Conservation (phyloP, 331 rosid species). For the Ulmus americana region DNA sequence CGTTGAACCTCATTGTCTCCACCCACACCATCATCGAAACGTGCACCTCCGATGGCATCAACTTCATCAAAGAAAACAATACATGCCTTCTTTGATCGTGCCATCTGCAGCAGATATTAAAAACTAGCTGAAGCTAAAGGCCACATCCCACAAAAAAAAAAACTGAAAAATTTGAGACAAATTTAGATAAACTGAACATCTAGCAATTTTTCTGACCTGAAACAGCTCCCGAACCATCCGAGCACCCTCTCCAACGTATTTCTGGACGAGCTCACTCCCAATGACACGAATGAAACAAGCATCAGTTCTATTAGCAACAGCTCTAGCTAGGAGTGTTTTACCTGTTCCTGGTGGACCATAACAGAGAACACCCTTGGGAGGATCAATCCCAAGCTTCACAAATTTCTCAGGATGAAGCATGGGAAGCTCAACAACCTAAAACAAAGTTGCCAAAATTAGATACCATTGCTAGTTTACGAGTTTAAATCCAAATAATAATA, state of each 20-base stretch:
- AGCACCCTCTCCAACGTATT: conserved; percentile 98
- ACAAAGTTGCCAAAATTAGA: conserved; percentile 20
- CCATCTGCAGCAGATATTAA: conserved; percentile 54
- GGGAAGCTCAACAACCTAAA: conserved; percentile 88
- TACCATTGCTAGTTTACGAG: no score
- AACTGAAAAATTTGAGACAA: not conserved
- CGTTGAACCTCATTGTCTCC: conserved; percentile 97
- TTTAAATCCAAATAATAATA: no score
- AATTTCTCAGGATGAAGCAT: conserved; percentile 99
- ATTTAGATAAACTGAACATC: not conserved
- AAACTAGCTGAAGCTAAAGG: conserved; percentile 10
- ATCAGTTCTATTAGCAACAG: conserved; percentile 97
- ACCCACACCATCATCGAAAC: conserved; percentile 95
- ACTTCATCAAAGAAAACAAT: conserved; percentile 94
- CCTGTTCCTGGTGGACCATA: conserved; percentile 97
- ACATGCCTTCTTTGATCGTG: conserved; percentile 93
- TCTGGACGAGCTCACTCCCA: conserved; percentile 97
- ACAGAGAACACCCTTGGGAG: conserved; percentile 95
- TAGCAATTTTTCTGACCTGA: conserved; percentile 47
- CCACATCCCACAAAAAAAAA: not conserved
- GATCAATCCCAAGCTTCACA: conserved; percentile 98
- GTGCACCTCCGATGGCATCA: conserved; percentile 96
- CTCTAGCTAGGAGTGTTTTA: conserved; percentile 84
- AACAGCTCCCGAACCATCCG: conserved; percentile 95
- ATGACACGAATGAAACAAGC: conserved; percentile 96